Percentiles rank a stretch among this genome's conserved stretches.
These are phyloP conservation scores for Pythium pyrilobum DNA, from an alignment of 352 stramenopile species.

Conservation along the genomic window DNA sequence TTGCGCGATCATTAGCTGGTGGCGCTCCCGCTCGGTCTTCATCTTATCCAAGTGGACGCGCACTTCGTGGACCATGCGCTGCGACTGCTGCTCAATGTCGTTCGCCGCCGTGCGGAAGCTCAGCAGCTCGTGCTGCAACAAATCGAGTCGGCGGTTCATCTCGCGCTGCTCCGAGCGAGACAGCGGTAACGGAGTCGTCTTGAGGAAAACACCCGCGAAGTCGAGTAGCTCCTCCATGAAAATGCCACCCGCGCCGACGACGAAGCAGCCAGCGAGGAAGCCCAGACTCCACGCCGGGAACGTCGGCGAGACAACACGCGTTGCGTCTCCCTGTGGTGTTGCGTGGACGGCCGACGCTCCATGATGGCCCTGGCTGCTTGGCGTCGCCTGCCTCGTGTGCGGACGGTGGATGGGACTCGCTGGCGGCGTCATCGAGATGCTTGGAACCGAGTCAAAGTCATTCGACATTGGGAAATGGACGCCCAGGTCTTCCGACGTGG, in stretches of 20 bases:
- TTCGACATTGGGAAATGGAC: slow-evolving; percentile 3
- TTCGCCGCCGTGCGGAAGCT: slow-evolving; percentile 39
- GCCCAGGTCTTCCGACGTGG: slow-evolving; percentile 6
- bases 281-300: slow-evolving; percentile 44
- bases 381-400: not conserved
- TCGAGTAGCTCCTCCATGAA: slow-evolving; percentile 50
- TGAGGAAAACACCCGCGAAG: slow-evolving; percentile 26
- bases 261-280: slow-evolving; percentile 32
- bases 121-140: slow-evolving; percentile 47
- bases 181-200: slow-evolving; percentile 20
- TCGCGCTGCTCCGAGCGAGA: slow-evolving; percentile 12
- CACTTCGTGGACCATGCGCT: slow-evolving; percentile 50
- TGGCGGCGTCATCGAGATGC: slow-evolving; percentile 25
- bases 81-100: slow-evolving; percentile 49
- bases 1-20: slow-evolving; percentile 54
- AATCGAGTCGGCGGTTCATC: slow-evolving; percentile 41
- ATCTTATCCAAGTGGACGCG: slow-evolving; percentile 39
- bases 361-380: not conserved
- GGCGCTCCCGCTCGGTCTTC: slow-evolving; percentile 38
- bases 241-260: slow-evolving; percentile 42
- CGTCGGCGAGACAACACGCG: not conserved
- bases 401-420: slow-evolving; percentile 7
- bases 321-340: not conserved
- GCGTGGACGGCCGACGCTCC: not conserved
- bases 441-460: slow-evolving; percentile 21